Conservation (phyloP, 306 rosid species). For the Clitoria ternatea region DNA sequence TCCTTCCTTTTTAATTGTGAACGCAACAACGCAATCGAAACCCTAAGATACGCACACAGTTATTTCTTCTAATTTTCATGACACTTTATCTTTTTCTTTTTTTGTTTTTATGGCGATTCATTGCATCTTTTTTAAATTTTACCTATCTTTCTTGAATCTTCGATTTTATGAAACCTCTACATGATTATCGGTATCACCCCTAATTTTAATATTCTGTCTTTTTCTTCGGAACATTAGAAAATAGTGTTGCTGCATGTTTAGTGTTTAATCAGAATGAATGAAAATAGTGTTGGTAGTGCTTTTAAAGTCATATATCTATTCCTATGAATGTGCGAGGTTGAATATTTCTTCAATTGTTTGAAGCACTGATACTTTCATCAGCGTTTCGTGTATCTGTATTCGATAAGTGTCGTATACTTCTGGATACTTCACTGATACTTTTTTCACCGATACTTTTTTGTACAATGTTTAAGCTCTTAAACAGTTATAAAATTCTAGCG, state of each 20-base stretch:
- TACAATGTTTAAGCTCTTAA: no score
- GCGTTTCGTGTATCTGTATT: no score
- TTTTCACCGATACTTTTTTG: no score
- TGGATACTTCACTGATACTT: no score
- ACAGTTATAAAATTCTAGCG: no score
- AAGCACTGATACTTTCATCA: no score
- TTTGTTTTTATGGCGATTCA: no score
- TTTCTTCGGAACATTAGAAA: background rate
- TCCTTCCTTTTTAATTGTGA: background rate
- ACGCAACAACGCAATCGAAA: background rate
- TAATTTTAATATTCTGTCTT: background rate
- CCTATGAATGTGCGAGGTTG: background rate
- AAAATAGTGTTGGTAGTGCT: background rate
- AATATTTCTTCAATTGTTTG: slow-evolving; percentile 9
- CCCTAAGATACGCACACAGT: no score
- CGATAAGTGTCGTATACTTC: no score
- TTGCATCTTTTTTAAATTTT: slow-evolving; percentile 4
- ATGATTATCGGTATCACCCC: background rate
- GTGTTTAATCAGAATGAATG: background rate
- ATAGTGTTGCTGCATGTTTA: background rate
- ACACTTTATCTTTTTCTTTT: no score
- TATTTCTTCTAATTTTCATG: background rate
- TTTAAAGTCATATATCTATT: background rate
- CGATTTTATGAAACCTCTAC: background rate
- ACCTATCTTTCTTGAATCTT: background rate